Conservation (phyloP, 2,329 filamentous ascomycete genomes). For the Chaetomium strumarium region DNA sequence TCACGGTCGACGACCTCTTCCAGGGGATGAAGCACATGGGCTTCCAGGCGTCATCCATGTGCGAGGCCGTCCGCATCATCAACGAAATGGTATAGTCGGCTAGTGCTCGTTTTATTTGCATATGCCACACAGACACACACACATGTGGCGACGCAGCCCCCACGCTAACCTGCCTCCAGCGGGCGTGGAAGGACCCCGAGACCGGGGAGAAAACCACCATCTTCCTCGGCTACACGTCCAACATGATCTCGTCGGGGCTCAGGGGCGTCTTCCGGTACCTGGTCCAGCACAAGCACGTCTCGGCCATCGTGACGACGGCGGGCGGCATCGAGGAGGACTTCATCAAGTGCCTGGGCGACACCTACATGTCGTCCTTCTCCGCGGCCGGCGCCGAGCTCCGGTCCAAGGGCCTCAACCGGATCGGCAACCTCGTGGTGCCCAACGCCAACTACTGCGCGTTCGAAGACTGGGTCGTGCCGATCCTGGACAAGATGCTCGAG, state of each 20-base stretch:
- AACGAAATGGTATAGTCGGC: conserved; percentile 74
- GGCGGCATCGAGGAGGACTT: conserved; percentile 96
- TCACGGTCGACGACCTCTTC: conserved; percentile 81
- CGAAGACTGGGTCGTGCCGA: conserved; percentile 95
- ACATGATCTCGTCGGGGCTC: conserved; percentile 92
- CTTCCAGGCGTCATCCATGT: conserved; percentile 63
- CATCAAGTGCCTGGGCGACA: conserved; percentile 94
- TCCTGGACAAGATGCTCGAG: conserved; percentile 87
- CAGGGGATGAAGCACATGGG: conserved; percentile 82
- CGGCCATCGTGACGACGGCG: conserved; percentile 88
- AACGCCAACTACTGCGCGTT: conserved; percentile 98
- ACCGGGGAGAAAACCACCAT: conserved; percentile 79
- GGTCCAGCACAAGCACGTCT: conserved; percentile 87
- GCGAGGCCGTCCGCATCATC: conserved; percentile 84
- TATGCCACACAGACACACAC: not conserved
- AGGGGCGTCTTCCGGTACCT: conserved; percentile 88
- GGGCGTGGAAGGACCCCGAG: conserved; percentile 74
- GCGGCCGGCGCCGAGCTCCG: conserved; percentile 72
- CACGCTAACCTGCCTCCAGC: conserved; percentile 36
- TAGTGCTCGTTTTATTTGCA: conserved; percentile 11
- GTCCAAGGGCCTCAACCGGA: conserved; percentile 83
- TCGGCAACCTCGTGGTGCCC: conserved; percentile 91
- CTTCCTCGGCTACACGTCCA: conserved; percentile 95
- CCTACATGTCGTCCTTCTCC: conserved; percentile 84
- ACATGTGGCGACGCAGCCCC: not conserved